Evolutionary conservation across 2,329 filamentous ascomycete species (phyloP), one percentile per base, ranked within the genome.

Genomic region (Ceratocystiopsis minuta): DNA sequence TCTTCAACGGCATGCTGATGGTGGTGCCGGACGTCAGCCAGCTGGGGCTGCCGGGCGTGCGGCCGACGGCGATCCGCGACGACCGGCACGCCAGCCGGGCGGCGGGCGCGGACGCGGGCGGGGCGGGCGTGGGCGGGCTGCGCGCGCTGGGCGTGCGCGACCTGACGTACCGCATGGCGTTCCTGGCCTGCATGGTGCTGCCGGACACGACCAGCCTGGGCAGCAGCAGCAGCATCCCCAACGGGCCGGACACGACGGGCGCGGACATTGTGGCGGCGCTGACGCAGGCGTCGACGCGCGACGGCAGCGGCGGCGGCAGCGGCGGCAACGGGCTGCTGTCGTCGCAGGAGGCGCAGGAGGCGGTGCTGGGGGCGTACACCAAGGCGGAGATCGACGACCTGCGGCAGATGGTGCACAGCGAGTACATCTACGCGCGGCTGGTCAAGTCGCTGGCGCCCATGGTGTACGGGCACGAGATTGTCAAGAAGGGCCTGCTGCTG

Each of bases 11-110:
- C 49, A 87, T 87, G 6, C 63, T 96, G 49, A 96, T 98, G 46
- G 90, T 98, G 16, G 86, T 98, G 32, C 90, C 90, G 0, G 90
- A 98, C 57, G 85, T 98, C 46, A 94, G 86, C 55, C 90, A 96
- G 58, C 74, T 98, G 43, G 80, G 87, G 34, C 75, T 96, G 28
- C 90, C 90, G 2, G 90, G 90, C 38, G 70, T 86, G 18, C 71
- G 80, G 43, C 80, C 85, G 15, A 85, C 86, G 46, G 83, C 87
- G 16, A 75, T 88, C 34, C 75, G 88, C 46, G 88, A 96, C 54
- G 85, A 83, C 46, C 72, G 76, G 39, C 80, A 80, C 50, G 72
- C 75, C 3, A 65, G 71, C 39, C 75, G 86, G 45, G 80, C 78
- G 43, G 78, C 74, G 41, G 88, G 94, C 53, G 83, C 72, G 14